These are phyloP conservation scores for Neurospora crassa DNA, from an alignment of 2,329 filamentous ascomycete species.

Conservation along the genomic window DNA sequence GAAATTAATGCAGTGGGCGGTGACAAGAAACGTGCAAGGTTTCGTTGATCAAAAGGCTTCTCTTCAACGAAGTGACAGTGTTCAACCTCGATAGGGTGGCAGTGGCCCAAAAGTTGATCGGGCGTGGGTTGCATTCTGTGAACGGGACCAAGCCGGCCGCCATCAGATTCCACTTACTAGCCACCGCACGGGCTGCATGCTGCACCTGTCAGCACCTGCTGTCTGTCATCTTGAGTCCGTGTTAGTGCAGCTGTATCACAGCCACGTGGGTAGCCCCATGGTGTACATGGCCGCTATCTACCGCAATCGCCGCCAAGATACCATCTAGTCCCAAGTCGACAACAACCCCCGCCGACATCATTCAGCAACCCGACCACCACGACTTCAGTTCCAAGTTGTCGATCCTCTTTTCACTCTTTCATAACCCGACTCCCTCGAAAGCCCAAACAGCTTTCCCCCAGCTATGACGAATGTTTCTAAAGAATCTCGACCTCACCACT, in stretches of 20 bases:
- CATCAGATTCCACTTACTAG: background rate
- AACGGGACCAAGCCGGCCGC: background rate
- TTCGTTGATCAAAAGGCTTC: background rate
- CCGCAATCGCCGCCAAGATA: background rate
- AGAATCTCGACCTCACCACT: slow-evolving; percentile 90
- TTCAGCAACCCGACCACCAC: background rate
- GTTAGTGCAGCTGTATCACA: background rate
- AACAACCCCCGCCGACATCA: background rate
- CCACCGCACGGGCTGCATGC: background rate
- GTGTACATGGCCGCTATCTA: background rate
- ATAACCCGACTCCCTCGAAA: slow-evolving; percentile 1
- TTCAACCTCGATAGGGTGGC: background rate
- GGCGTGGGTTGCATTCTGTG: background rate
- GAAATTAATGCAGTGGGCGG: background rate
- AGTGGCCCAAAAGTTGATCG: background rate
- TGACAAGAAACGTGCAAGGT: background rate
- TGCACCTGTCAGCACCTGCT: background rate
- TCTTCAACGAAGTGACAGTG: background rate
- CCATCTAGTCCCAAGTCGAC: background rate
- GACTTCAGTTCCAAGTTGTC: background rate
- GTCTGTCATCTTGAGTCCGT: background rate
- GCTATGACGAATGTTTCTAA: slow-evolving; percentile 86
- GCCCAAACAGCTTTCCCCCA: slow-evolving; percentile 19
- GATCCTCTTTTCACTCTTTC: background rate
- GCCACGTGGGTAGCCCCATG: background rate